phyloP scores from a whole-genome alignment of 345 rosid species.

The Camelina sativa region DNA sequence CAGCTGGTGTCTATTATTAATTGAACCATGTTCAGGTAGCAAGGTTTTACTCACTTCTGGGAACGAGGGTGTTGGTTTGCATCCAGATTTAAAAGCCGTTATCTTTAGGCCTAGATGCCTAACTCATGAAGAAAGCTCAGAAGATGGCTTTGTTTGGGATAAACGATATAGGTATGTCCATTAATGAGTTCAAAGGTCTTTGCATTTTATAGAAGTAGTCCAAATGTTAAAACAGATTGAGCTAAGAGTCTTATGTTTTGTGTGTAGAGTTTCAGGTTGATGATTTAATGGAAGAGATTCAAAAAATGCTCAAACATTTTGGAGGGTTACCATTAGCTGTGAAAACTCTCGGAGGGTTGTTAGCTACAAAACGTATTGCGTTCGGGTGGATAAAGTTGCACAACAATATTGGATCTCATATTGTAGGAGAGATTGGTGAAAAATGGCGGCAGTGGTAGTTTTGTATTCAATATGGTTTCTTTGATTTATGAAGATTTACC shows the following conservation, averaged over 20 bases:
- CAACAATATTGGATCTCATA: slow-evolving; percentile 7
- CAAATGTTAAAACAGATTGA: not conserved
- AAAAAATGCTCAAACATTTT: slow-evolving; percentile 7
- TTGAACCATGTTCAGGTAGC: slow-evolving; percentile 36
- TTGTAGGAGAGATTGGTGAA: slow-evolving; percentile 6
- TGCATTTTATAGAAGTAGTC: not conserved
- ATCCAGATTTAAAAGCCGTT: slow-evolving; percentile 22
- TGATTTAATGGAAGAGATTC: not conserved
- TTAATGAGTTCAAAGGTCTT: no score
- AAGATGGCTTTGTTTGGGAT: slow-evolving; percentile 37
- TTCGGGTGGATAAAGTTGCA: slow-evolving; percentile 26
- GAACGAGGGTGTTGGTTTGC: slow-evolving; percentile 39
- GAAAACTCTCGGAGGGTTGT: not conserved
- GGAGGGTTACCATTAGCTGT: slow-evolving; percentile 16
- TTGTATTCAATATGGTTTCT: slow-evolving; percentile 21
- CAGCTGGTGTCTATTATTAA: not conserved
- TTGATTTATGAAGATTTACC: slow-evolving; percentile 41
- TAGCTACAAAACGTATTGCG: not conserved
- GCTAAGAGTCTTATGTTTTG: not conserved
- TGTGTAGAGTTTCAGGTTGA: slow-evolving; percentile 3
- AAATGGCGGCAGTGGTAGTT: not conserved
- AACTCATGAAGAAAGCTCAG: slow-evolving; percentile 37
- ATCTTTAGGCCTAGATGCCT: slow-evolving; percentile 28
- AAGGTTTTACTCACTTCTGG: slow-evolving; percentile 58
- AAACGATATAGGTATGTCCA: slow-evolving; percentile 39